phyloP scores from a whole-genome alignment of 805 yeast genomes.

The Lipomyces yamanashiensis region DNA sequence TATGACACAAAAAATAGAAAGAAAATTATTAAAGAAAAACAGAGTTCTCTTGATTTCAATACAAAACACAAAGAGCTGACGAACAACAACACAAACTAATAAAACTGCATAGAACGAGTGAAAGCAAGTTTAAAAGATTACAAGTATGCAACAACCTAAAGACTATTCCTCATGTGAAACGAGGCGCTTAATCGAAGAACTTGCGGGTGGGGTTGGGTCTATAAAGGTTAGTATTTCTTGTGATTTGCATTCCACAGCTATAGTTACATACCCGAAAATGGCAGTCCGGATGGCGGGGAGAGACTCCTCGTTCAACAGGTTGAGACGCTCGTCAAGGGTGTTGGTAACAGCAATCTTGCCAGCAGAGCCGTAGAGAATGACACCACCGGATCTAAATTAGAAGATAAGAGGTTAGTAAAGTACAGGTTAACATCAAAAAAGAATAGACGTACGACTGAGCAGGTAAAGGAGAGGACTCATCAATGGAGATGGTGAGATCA shows the following conservation, averaged over 20 bases:
- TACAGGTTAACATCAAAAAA: not conserved
- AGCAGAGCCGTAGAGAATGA: constrained; percentile 64
- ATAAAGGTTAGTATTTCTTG: not conserved
- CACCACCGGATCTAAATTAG: constrained; percentile 73
- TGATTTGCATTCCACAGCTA: not conserved
- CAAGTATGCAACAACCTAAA: constrained; percentile 8
- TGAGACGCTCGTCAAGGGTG: constrained; percentile 92
- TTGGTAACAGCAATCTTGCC: constrained; percentile 90
- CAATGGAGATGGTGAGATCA: constrained; percentile 59
- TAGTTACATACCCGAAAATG: constrained; percentile 65
- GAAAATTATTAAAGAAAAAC: constrained; percentile 3
- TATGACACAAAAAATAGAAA: constrained; percentile 18
- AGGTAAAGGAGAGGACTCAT: constrained; percentile 61
- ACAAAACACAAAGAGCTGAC: constrained; percentile 1
- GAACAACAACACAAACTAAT: constrained; percentile 3
- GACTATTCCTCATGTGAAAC: not conserved
- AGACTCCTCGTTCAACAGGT: constrained; percentile 77
- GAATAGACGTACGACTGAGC: constrained; percentile 49
- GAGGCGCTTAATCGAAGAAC: constrained; percentile 72
- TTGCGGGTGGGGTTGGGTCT: constrained; percentile 62
- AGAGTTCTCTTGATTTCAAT: not conserved
- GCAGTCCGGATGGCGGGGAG: constrained; percentile 92
- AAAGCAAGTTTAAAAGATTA: not conserved
- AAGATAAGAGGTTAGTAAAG: not conserved
- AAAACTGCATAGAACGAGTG: constrained; percentile 2